Percentiles rank a stretch among this genome's conserved stretches.
Conservation (phyloP, 164 flowering plant species). For the Piper longum region DNA sequence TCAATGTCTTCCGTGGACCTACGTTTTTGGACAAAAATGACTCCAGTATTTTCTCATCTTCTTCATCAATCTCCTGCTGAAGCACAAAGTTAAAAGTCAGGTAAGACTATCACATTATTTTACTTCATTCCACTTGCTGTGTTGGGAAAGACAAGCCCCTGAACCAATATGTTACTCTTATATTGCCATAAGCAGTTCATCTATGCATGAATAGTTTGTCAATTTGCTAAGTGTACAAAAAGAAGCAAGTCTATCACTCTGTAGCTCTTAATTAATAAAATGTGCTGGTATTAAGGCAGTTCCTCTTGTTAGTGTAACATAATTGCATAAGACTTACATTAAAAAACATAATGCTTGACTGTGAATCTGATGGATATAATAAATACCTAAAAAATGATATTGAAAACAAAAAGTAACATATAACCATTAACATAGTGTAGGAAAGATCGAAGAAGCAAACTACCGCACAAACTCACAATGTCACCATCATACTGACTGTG, state of each 20-base stretch:
- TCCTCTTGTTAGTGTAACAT: no score
- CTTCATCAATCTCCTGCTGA: constrained; percentile 65
- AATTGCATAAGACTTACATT: no score
- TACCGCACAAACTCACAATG: constrained; percentile 18
- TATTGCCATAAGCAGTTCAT: no score
- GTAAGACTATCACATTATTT: not conserved
- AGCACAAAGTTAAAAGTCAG: not conserved
- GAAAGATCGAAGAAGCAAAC: not conserved
- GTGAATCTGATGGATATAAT: no score
- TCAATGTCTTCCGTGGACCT: constrained; percentile 48
- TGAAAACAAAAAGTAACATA: not conserved
- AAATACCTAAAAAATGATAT: not conserved
- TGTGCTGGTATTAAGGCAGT: no score
- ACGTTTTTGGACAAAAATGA: constrained; percentile 52
- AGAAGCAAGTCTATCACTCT: no score
- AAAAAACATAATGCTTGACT: no score
- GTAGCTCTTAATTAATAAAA: no score
- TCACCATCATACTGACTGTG: constrained; percentile 44
- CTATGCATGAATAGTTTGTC: no score
- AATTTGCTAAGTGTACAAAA: no score
- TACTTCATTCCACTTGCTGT: not conserved
- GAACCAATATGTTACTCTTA: not conserved
- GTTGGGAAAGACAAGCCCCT: not conserved
- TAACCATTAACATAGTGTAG: not conserved
- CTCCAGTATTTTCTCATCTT: constrained; percentile 60